Conservation (phyloP, 192 early-diverging fungal genomes). For the Phycomyces blakesleeanus region DNA sequence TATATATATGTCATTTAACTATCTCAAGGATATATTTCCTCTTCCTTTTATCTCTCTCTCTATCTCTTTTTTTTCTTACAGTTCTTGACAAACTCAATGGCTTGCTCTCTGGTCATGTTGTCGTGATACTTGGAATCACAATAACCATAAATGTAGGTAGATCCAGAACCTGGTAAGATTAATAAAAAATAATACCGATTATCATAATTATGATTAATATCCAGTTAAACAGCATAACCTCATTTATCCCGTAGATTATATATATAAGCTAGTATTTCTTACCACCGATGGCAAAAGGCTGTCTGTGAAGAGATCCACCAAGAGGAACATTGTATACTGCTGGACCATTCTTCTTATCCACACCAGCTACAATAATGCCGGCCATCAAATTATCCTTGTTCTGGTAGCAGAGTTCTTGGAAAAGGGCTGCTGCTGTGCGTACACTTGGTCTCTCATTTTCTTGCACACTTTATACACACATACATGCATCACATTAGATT, state of each 20-base stretch:
- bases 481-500: background rate
- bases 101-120: constrained; percentile 83
- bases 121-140: constrained; percentile 85
- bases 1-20: no score
- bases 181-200: background rate
- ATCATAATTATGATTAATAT: no score
- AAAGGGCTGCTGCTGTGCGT: constrained; percentile 80
- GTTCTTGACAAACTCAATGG: constrained; percentile 91
- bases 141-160: constrained; percentile 96
- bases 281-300: constrained; percentile 91
- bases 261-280: background rate
- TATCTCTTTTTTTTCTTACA: constrained; percentile 48
- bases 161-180: constrained; percentile 68
- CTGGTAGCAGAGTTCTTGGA: constrained; percentile 91
- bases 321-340: constrained; percentile 88
- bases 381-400: constrained; percentile 89
- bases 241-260: background rate
- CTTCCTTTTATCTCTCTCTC: background rate
- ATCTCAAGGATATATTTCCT: no score
- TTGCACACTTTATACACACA: constrained; percentile 56
- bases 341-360: constrained; percentile 89
- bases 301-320: constrained; percentile 88
- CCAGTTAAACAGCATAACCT: background rate
- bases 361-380: constrained; percentile 96
- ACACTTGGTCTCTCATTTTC: constrained; percentile 83